Conservation (phyloP, 106 monocot genomes). For the Dendrobium catenatum region DNA sequence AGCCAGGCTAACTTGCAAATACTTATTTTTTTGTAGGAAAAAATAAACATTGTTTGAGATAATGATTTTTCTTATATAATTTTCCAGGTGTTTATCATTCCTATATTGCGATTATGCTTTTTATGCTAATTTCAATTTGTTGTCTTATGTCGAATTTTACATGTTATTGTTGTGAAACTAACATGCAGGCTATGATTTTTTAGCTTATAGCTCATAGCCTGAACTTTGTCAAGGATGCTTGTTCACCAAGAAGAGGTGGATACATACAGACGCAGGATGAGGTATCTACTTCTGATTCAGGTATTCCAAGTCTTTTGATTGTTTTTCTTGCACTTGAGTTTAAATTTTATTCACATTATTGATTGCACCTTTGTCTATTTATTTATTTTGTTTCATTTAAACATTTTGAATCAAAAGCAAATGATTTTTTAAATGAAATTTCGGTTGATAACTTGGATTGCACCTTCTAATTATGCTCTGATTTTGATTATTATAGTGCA, state of each 20-base stretch:
- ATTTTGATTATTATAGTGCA: background rate
- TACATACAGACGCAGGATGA: background rate
- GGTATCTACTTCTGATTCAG: constrained; percentile 11
- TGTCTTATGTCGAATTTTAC: background rate
- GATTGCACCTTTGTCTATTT: background rate
- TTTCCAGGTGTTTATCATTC: background rate
- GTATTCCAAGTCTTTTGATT: constrained; percentile 10
- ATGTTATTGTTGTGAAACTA: background rate
- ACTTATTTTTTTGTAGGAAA: background rate
- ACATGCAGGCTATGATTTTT: constrained; percentile 4
- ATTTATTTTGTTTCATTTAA: background rate
- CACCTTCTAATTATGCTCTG: background rate
- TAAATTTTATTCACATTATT: background rate
- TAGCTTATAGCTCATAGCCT: constrained; percentile 41
- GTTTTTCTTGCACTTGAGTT: background rate
- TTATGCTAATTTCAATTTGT: background rate
- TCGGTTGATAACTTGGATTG: background rate
- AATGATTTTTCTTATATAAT: background rate
- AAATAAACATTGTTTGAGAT: background rate
- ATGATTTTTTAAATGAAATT: background rate
- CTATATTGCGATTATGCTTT: background rate
- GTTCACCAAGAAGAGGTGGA: background rate
- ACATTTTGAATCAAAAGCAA: background rate
- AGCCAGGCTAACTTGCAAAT: too few species aligned
- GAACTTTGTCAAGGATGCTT: constrained; percentile 25